Evolutionary conservation across 768 basidiomycete species (phyloP).

Genomic region (Hericium coralloides): DNA sequence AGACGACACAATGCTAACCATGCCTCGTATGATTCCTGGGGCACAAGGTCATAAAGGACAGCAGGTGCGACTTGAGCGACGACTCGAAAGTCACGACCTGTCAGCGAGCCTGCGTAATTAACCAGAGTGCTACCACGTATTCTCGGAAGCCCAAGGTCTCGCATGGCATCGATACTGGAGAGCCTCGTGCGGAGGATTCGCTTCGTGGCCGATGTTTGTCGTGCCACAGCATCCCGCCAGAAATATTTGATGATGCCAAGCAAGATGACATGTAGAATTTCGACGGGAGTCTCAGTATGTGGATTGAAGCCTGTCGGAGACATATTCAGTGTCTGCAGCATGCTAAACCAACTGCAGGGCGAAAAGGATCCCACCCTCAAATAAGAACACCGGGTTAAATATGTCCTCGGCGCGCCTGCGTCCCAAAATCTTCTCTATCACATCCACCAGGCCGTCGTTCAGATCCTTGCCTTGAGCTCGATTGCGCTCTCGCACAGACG

Average conservation of each 20-base stretch:
- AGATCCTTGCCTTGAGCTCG: not conserved
- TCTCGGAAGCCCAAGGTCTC: not conserved
- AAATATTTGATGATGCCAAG: not conserved
- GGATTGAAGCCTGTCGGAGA: not conserved
- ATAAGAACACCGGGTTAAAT: not conserved
- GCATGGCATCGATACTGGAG: not conserved
- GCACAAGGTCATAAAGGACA: not conserved
- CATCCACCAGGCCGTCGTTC: not conserved
- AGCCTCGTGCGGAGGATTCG: not conserved
- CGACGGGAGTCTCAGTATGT: not conserved
- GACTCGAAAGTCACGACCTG: not conserved
- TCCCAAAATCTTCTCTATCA: not conserved
- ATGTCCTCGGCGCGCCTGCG: not conserved
- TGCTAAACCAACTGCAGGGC: no score
- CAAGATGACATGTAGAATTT: not conserved
- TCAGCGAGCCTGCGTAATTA: not conserved
- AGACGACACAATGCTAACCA: not conserved
- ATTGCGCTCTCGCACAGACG: not conserved
- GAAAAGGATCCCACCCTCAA: no score
- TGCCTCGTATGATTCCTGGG: not conserved
- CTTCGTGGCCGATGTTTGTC: not conserved
- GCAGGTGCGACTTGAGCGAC: not conserved
- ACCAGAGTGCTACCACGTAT: not conserved
- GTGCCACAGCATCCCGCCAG: not conserved
- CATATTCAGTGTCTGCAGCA: not conserved